phyloP scores from a whole-genome alignment of 371 early-diverging fungal species.

The Circinella umbellata region DNA sequence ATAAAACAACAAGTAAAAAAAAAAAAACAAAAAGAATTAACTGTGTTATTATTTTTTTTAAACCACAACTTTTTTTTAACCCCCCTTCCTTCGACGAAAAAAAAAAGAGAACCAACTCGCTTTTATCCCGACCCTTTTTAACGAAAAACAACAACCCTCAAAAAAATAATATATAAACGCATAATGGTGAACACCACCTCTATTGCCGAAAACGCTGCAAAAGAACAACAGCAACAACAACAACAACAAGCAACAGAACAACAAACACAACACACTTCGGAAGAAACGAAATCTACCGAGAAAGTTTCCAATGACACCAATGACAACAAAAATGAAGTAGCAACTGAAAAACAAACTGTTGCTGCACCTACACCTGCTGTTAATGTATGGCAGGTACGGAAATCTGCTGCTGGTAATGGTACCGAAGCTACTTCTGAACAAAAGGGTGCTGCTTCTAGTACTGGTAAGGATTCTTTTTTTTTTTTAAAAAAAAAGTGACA shows the following conservation, averaged over 20 bases:
- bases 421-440: conserved; percentile 8
- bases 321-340: conserved; percentile 10
- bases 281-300: conserved; percentile 6
- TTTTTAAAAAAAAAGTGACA: too few species aligned
- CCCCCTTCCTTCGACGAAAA: not conserved
- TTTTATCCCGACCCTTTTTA: not conserved
- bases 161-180: conserved; percentile 1
- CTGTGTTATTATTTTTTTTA: too few species aligned
- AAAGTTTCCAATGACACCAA: conserved; percentile 11
- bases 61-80: not conserved
- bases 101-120: not conserved
- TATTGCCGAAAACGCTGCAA: conserved; percentile 10
- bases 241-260: not conserved
- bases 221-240: conserved; percentile 4
- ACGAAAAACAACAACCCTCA: not conserved
- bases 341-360: conserved; percentile 34
- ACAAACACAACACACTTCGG: not conserved
- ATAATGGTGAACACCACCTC: conserved; percentile 17
- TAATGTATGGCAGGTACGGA: conserved; percentile 62
- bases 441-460: conserved; percentile 1
- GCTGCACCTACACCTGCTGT: conserved; percentile 59
- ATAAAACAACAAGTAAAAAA: not conserved
- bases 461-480: not conserved
- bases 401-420: conserved; percentile 31
- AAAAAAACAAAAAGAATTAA: not conserved